These are phyloP conservation scores for Rhizopus arrhizus DNA, from an alignment of 371 early-diverging fungal genomes.

Conservation along the genomic window DNA sequence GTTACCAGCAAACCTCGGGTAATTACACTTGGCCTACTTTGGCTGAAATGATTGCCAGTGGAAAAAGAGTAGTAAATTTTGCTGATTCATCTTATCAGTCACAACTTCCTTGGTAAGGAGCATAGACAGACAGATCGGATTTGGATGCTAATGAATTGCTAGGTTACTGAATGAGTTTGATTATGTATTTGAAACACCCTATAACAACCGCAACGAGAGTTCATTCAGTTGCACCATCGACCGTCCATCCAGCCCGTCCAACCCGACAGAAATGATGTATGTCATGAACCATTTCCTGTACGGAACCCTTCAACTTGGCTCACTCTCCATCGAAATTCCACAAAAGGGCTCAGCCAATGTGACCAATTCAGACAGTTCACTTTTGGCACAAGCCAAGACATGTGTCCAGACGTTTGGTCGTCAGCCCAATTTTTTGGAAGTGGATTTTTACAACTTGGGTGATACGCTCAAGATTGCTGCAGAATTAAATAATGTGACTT, in stretches of 20 bases:
- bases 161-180: constrained; percentile 60
- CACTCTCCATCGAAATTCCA: constrained; percentile 45
- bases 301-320: constrained; percentile 38
- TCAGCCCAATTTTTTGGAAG: constrained; percentile 71
- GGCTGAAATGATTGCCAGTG: constrained; percentile 59
- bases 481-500: constrained; percentile 65
- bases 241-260: constrained; percentile 45
- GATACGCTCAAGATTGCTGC: constrained; percentile 58
- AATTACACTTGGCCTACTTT: constrained; percentile 71
- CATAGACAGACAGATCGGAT: background rate
- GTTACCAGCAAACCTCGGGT: constrained; percentile 45
- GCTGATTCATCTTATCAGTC: constrained; percentile 43
- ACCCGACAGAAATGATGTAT: constrained; percentile 52
- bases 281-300: constrained; percentile 66
- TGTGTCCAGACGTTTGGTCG: constrained; percentile 53
- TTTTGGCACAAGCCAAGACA: constrained; percentile 45
- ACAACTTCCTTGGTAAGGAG: constrained; percentile 62
- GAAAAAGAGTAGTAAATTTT: constrained; percentile 71
- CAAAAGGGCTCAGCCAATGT: constrained; percentile 49
- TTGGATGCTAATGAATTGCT: background rate
- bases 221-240: constrained; percentile 54
- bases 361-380: constrained; percentile 51
- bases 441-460: constrained; percentile 78
- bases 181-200: constrained; percentile 66
- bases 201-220: constrained; percentile 41